A percentile compares a stretch with the other conserved stretches of the same genome.
phyloP scores from a whole-genome alignment of 1,139 yeast genomes.

The Debaryomyces singareniensis region DNA sequence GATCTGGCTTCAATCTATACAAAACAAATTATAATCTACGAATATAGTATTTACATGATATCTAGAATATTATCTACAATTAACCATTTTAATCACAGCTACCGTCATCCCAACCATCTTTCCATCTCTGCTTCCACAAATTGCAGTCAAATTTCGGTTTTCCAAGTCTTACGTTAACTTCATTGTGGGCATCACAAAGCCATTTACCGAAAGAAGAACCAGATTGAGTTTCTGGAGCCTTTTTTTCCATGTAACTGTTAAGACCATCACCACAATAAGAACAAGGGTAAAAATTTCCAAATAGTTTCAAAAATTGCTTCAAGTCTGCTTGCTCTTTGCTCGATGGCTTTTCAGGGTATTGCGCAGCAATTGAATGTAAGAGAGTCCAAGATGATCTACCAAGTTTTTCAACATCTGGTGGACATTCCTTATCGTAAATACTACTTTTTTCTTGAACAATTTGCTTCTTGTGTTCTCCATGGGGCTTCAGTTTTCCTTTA shows the following conservation, averaged over 20 bases:
- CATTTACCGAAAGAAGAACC: slow-evolving; percentile 83
- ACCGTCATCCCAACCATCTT: slow-evolving; percentile 62
- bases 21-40: slow-evolving; percentile 1
- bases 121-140: slow-evolving; percentile 92
- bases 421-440: slow-evolving; percentile 45
- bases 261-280: slow-evolving; percentile 92
- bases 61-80: slow-evolving; percentile 3
- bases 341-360: slow-evolving; percentile 70
- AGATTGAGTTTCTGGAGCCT: slow-evolving; percentile 61
- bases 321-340: slow-evolving; percentile 61
- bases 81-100: slow-evolving; percentile 17
- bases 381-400: slow-evolving; percentile 94
- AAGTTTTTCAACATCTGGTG: slow-evolving; percentile 78
- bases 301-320: slow-evolving; percentile 60
- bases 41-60: too few species aligned
- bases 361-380: slow-evolving; percentile 85
- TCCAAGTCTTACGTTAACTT: slow-evolving; percentile 76
- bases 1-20: slow-evolving; percentile 40
- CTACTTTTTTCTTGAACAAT: slow-evolving; percentile 7
- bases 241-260: slow-evolving; percentile 48
- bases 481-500: slow-evolving; percentile 11
- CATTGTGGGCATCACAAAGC: slow-evolving; percentile 94
- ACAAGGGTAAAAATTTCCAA: slow-evolving; percentile 86
- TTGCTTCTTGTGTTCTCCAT: slow-evolving; percentile 4
- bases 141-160: slow-evolving; percentile 82